These are phyloP conservation scores for Danielia reshetovae DNA, from an alignment of 805 yeast species.

Conservation along the genomic window DNA sequence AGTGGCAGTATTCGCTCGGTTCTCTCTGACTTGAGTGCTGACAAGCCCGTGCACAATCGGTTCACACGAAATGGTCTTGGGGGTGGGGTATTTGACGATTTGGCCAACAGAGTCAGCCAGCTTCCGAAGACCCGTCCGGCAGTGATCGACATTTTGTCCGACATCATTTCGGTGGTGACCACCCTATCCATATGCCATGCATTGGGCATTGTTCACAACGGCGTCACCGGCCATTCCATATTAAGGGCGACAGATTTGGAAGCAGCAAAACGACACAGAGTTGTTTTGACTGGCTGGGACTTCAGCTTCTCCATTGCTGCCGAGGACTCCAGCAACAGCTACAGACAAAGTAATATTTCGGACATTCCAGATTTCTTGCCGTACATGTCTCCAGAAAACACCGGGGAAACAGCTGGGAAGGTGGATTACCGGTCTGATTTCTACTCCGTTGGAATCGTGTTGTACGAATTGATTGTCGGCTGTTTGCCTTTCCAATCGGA, in stretches of 20 bases:
- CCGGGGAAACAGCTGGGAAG: slow-evolving; percentile 32
- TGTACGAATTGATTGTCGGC: slow-evolving; percentile 47
- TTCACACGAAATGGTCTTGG: slow-evolving; percentile 4
- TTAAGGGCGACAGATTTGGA: slow-evolving; percentile 28
- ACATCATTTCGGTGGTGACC: slow-evolving; percentile 21
- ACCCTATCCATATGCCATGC: slow-evolving; percentile 28
- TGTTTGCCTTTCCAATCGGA: slow-evolving; percentile 40
- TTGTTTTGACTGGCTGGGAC: slow-evolving; percentile 47
- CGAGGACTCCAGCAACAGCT: slow-evolving; percentile 41
- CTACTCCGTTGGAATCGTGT: slow-evolving; percentile 46
- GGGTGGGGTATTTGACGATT: slow-evolving; percentile 13
- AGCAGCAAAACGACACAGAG: slow-evolving; percentile 12
- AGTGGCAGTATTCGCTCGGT: slow-evolving; percentile 12
- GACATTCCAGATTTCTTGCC: slow-evolving; percentile 39
- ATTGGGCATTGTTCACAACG: slow-evolving; percentile 45
- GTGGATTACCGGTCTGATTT: slow-evolving; percentile 48
- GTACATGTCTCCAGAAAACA: slow-evolving; percentile 49
- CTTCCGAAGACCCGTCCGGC: slow-evolving; percentile 15
- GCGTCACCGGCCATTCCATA: slow-evolving; percentile 38
- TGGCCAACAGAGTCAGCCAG: slow-evolving; percentile 14
- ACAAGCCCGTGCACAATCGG: slow-evolving; percentile 2
- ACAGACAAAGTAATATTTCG: slow-evolving; percentile 37
- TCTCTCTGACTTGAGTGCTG: slow-evolving; percentile 9
- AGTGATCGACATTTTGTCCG: slow-evolving; percentile 20
- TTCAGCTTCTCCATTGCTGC: slow-evolving; percentile 38